phyloP scores from a whole-genome alignment of 306 rosid species.

The Canavalia gladiata region DNA sequence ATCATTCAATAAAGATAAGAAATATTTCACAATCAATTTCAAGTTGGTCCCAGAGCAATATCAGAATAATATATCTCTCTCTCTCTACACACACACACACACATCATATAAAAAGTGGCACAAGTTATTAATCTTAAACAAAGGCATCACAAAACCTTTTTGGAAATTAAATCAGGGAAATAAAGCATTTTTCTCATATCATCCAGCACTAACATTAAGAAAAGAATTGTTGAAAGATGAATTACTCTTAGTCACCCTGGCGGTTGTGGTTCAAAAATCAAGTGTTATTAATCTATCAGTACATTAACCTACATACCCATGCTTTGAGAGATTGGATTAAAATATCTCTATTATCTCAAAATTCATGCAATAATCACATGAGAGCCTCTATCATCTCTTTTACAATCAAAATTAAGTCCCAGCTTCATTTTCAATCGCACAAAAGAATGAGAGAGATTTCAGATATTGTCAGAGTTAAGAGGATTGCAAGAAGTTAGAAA shows the following conservation, averaged over 20 bases:
- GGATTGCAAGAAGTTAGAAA: not conserved
- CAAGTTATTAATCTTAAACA: constrained; percentile 24
- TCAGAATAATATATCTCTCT: no score
- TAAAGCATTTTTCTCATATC: not conserved
- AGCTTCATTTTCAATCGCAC: not conserved
- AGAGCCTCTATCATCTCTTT: constrained; percentile 27
- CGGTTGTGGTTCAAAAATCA: constrained; percentile 11
- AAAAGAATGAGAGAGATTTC: constrained; percentile 27
- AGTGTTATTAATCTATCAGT: constrained; percentile 7
- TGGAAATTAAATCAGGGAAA: constrained; percentile 20
- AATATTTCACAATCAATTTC: no score
- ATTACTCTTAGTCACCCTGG: not conserved
- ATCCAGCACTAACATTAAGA: constrained; percentile 14
- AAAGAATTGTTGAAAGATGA: constrained; percentile 15
- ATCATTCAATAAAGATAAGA: no score
- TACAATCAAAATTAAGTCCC: not conserved
- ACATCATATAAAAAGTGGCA: not conserved
- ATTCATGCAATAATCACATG: not conserved
- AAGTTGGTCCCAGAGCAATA: no score
- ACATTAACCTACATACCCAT: not conserved
- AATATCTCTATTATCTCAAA: constrained; percentile 3
- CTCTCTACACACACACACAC: not conserved
- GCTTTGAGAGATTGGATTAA: constrained; percentile 29
- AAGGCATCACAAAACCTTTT: not conserved
- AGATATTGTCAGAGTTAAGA: not conserved